Evolutionary conservation across 2,329 filamentous ascomycete genomes (phyloP), one percentile per base, ranked within the genome.

Genomic region (Apiospora saccharicola): DNA sequence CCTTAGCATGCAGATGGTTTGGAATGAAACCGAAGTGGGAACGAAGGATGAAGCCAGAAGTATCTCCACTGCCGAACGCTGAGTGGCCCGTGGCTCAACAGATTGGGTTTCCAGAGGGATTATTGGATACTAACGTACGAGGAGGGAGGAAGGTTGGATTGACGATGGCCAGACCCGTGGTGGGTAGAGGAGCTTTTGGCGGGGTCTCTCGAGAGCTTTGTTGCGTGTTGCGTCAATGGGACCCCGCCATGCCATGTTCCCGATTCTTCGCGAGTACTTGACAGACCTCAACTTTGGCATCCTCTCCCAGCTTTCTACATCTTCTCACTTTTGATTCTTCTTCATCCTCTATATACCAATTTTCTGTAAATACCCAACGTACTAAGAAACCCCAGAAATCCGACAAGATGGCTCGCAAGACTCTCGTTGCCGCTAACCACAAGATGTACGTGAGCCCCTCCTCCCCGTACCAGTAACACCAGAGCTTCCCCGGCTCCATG

Each of bases 381-480:
- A 22, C 67, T 19, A 37, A 78, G 81, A 75, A 53, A 16, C 7
- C 24, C 10, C 2, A 24, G 14, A 79, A 74, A 80, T 79, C 78
- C 79, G 79, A 86, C 90, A 94, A 81, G 81, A 98, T 97, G 95
- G 90, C 92, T 90, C 95, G 95, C 89, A 93, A 95, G 89, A 98
- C 97, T 90, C 97, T 98, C 85, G 94, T 98, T 85, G 95, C 95
- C 85, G 95, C 95, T 83, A 99, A 99, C 92, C 98, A 98, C 89
- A 98, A 99, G 90, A 98, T 98, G 95, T 97, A 87, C 82, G 89
- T 84, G 49, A 71, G 75, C 74, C 78, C 74, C 75, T 73, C 75
- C 77, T 75, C 76, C 75, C 72, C 74, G 75, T 75, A 73, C 69
- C 70, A 43, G 47, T 70, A 71, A 69, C 70, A 74, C 30, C 51